Conservation (phyloP, 192 early-diverging fungal species). For the Chytriomyces hyalinus region DNA sequence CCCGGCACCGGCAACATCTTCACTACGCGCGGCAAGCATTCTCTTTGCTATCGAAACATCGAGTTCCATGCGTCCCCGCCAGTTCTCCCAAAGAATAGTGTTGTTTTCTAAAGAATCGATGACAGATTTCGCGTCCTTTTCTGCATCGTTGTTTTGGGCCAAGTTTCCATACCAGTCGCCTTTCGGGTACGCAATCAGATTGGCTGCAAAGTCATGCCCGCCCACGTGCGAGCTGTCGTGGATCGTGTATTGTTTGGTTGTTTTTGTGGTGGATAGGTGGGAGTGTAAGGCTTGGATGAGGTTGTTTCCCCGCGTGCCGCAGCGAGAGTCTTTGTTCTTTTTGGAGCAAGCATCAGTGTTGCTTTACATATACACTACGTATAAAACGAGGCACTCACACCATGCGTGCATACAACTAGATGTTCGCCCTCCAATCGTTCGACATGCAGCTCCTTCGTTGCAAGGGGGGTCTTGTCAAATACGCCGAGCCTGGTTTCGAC, state of each 20-base stretch:
- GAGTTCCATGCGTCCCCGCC: conserved; percentile 59
- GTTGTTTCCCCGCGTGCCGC: not conserved
- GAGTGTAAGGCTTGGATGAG: not conserved
- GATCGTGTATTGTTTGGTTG: conserved; percentile 16
- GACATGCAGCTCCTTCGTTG: not conserved
- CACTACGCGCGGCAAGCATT: not conserved
- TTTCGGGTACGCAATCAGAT: conserved; percentile 60
- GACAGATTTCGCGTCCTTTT: conserved; percentile 46
- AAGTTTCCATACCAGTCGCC: conserved; percentile 64
- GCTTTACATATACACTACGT: not conserved
- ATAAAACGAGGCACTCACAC: not conserved
- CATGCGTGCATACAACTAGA: conserved; percentile 24
- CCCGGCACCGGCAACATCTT: not conserved
- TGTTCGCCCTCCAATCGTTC: not conserved
- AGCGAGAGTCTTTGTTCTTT: conserved; percentile 3
- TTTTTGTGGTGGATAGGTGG: not conserved
- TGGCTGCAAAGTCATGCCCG: conserved; percentile 64
- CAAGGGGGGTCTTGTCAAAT: conserved; percentile 10
- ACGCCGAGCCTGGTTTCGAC: conserved; percentile 24
- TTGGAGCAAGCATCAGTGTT: not conserved
- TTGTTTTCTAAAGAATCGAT: conserved; percentile 46
- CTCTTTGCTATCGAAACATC: conserved; percentile 5
- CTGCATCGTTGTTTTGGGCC: conserved; percentile 5
- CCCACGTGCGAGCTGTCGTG: conserved; percentile 62
- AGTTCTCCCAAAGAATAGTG: conserved; percentile 53